phyloP scores from a whole-genome alignment of 1,284 basidiomycete species.

The Nidula niveotomentosa region DNA sequence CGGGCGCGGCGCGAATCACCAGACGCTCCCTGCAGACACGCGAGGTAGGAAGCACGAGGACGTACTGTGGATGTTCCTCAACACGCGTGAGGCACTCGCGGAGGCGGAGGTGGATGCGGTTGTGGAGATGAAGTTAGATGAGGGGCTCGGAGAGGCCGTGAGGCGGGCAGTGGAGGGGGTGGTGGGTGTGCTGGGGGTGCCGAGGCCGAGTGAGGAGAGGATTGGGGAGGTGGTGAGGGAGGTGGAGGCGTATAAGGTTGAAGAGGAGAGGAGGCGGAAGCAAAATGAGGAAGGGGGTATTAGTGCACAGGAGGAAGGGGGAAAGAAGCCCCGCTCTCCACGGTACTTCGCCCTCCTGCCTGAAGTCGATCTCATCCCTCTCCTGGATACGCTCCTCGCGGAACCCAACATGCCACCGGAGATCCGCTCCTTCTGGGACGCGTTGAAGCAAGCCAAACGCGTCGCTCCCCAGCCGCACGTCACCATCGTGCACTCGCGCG shows the following conservation, averaged over 20 bases:
- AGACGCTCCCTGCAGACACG: conserved; percentile 68
- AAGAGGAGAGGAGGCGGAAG: not conserved
- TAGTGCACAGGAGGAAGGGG: conserved; percentile 22
- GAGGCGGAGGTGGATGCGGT: conserved; percentile 70
- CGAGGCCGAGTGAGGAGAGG: conserved; percentile 51
- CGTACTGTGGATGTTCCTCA: conserved; percentile 82
- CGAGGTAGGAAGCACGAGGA: conserved; percentile 65
- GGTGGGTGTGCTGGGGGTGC: conserved; percentile 47
- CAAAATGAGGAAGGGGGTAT: not conserved
- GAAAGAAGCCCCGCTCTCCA: conserved; percentile 25
- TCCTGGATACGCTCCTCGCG: conserved; percentile 34
- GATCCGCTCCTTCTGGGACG: conserved; percentile 46
- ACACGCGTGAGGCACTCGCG: conserved; percentile 67
- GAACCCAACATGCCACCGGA: conserved; percentile 12
- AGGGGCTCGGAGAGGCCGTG: conserved; percentile 53
- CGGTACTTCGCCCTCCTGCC: conserved; percentile 81
- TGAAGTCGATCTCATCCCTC: conserved; percentile 60
- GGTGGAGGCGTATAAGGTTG: not conserved
- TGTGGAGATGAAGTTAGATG: conserved; percentile 59
- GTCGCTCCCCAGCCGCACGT: conserved; percentile 76
- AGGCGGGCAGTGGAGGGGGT: conserved; percentile 60
- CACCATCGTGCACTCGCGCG: conserved; percentile 80
- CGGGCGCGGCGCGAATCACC: conserved; percentile 81
- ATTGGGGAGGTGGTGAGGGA: conserved; percentile 36
- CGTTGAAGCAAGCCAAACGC: conserved; percentile 46